Conservation (phyloP, 768 basidiomycete genomes). For the Russula ochroleuca region DNA sequence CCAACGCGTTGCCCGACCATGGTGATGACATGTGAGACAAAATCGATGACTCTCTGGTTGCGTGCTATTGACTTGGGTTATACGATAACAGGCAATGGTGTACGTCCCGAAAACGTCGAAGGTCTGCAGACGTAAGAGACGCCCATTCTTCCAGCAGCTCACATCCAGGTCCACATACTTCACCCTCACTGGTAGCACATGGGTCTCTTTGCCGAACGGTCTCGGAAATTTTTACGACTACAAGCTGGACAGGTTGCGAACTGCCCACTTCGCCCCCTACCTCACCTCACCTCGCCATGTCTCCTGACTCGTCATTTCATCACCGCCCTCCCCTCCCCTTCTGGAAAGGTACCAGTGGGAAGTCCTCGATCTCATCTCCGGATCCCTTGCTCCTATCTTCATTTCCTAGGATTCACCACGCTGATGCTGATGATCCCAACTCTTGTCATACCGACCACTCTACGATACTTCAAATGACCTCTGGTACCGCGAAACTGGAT, state of each 20-base stretch:
- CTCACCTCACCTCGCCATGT: not conserved
- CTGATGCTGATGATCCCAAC: not conserved
- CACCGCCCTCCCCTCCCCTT: not conserved
- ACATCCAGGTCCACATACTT: not conserved
- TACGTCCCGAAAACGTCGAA: conserved; percentile 10
- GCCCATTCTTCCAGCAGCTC: not conserved
- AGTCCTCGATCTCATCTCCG: not conserved
- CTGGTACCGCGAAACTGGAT: not conserved
- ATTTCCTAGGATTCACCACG: not conserved
- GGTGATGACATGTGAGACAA: conserved; percentile 8
- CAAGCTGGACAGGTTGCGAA: not conserved
- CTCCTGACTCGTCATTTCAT: not conserved
- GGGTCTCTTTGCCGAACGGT: not conserved
- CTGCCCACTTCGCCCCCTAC: conserved; percentile 6
- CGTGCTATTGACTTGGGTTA: not conserved
- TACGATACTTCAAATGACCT: not conserved
- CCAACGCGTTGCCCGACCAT: not conserved
- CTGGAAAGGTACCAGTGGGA: not conserved
- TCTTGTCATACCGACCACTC: not conserved
- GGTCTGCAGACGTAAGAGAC: not conserved
- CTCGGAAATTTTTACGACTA: not conserved
- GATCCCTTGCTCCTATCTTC: conserved; percentile 7
- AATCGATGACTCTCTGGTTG: not conserved
- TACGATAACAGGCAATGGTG: conserved; percentile 4
- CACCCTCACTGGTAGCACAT: not conserved